Percentiles rank a stretch among this genome's conserved stretches.
Evolutionary conservation across 2,329 filamentous ascomycete genomes (phyloP).

Genomic region (Zasmidium angulare): DNA sequence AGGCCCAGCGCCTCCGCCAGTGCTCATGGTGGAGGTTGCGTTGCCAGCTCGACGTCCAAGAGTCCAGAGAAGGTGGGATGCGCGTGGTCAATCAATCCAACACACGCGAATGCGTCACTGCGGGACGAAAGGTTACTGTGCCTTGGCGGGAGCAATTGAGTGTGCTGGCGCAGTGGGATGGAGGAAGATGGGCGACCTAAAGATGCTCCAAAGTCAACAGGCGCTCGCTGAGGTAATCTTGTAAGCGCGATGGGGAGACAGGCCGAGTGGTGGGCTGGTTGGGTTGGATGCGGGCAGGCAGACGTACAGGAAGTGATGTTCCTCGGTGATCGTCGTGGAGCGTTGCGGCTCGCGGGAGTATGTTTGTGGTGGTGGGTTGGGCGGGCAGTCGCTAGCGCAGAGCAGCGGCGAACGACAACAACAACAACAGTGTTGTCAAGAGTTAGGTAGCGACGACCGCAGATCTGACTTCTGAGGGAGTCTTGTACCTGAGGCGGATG

Average conservation of each 20-base stretch:
- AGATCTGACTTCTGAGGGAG: slow-evolving; percentile 11
- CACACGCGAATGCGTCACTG: slow-evolving; percentile 3
- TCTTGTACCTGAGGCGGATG: slow-evolving; percentile 24
- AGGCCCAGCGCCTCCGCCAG: slow-evolving; percentile 37
- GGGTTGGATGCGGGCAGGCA: not conserved
- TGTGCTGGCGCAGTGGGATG: slow-evolving; percentile 10
- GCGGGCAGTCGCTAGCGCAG: not conserved
- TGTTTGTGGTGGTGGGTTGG: not conserved
- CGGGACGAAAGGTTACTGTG: slow-evolving; percentile 2
- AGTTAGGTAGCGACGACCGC: slow-evolving; percentile 8
- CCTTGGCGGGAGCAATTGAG: slow-evolving; percentile 11
- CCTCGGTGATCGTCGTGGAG: slow-evolving; percentile 6
- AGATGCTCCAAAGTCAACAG: slow-evolving; percentile 7
- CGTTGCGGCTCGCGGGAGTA: not conserved
- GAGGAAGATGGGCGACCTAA: slow-evolving; percentile 6
- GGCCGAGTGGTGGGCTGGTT: not conserved
- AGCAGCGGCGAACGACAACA: not conserved
- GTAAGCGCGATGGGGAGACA: not conserved
- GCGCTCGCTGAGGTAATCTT: slow-evolving; percentile 5
- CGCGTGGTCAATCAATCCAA: not conserved
- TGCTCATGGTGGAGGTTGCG: slow-evolving; percentile 31
- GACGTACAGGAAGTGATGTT: slow-evolving; percentile 3
- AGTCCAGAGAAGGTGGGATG: not conserved
- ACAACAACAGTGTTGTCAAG: not conserved
- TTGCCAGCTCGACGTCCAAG: not conserved